phyloP scores from a whole-genome alignment of 306 rosid species.

The Cucumis hystrix region DNA sequence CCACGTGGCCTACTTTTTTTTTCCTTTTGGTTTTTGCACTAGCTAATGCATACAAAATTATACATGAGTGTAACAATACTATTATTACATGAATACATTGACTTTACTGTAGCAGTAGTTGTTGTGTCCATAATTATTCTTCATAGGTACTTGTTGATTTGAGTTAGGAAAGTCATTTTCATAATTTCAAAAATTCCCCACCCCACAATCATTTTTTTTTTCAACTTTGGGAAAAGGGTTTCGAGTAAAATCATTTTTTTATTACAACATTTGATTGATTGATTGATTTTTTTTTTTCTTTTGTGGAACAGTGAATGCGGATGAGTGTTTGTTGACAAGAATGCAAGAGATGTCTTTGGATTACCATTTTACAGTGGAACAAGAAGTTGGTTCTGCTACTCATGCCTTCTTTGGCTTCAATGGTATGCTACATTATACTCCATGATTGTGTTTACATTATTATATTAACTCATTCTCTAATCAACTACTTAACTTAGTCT shows the following conservation, averaged over 20 bases:
- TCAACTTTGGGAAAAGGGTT: neutral
- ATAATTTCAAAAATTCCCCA: neutral
- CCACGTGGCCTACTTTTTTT: neutral
- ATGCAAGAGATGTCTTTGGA: slow-evolving; percentile 99
- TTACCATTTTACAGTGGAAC: slow-evolving; percentile 96
- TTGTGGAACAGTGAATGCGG: slow-evolving; percentile 52
- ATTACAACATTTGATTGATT: neutral
- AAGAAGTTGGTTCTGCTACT: slow-evolving; percentile 98
- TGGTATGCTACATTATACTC: slow-evolving; percentile 24
- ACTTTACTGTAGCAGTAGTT: neutral
- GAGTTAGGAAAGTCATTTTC: neutral
- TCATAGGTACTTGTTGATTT: slow-evolving; percentile 3
- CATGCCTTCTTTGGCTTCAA: slow-evolving; percentile 99
- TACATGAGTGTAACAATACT: neutral
- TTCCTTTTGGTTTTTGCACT: neutral
- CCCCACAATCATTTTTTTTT: neutral
- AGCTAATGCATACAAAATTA: slow-evolving; percentile 1
- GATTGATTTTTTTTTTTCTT: neutral
- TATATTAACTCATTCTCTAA: neutral
- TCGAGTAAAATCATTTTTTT: neutral
- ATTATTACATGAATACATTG: neutral
- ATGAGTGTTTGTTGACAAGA: slow-evolving; percentile 85
- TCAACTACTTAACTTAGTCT: neutral
- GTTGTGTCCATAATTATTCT: neutral
- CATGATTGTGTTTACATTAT: neutral